A percentile compares a stretch with the other conserved stretches of the same genome.
These are phyloP conservation scores for Berberis thunbergii DNA, from an alignment of 164 flowering plant species.

Conservation along the genomic window DNA sequence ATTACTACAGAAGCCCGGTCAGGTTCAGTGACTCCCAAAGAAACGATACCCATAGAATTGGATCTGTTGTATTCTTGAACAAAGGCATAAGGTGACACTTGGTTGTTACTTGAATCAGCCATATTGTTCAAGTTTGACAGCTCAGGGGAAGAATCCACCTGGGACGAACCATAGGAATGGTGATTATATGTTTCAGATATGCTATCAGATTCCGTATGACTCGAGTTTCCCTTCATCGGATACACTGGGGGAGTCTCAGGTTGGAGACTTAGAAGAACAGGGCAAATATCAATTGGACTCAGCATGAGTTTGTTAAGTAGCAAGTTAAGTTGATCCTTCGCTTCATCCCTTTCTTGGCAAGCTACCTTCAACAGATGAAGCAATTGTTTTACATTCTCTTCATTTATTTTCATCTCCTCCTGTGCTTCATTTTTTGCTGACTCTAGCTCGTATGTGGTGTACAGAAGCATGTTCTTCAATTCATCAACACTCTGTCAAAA, in stretches of 20 bases:
- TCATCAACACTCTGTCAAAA: conserved; percentile 39
- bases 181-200: conserved; percentile 37
- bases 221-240: conserved; percentile 39
- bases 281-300: conserved; percentile 11
- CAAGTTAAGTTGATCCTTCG: conserved; percentile 43
- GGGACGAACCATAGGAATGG: conserved; percentile 43
- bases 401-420: conserved; percentile 36
- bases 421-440: conserved; percentile 34
- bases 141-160: conserved; percentile 48
- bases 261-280: conserved; percentile 12
- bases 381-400: conserved; percentile 29
- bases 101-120: conserved; percentile 16
- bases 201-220: conserved; percentile 61
- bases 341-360: conserved; percentile 64
- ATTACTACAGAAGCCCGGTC: conserved; percentile 30
- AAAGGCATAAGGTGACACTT: conserved; percentile 10
- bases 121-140: conserved; percentile 26
- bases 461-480: conserved; percentile 40
- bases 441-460: conserved; percentile 40
- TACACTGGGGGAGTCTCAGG: conserved; percentile 19
- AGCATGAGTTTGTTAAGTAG: conserved; percentile 27
- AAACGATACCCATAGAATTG: neutral
- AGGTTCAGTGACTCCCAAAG: conserved; percentile 4
- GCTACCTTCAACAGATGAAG: conserved; percentile 36
- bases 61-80: conserved; percentile 12